phyloP scores from a whole-genome alignment of 2,329 filamentous ascomycete species.

The Pseudogymnoascus sp. region DNA sequence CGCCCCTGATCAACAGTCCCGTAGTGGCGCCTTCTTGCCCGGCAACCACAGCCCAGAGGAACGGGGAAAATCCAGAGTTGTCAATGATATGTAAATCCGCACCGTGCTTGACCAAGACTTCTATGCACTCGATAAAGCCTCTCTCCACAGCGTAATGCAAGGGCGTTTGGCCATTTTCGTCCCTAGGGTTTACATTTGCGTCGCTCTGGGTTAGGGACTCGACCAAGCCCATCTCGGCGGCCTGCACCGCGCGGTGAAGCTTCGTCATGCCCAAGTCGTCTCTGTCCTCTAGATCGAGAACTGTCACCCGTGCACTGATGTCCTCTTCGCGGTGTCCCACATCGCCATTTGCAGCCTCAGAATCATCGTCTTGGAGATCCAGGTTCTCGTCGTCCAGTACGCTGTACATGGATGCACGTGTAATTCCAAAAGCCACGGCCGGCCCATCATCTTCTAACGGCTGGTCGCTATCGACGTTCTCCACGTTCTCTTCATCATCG shows the following conservation, averaged over 20 bases:
- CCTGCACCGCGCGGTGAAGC: constrained; percentile 21
- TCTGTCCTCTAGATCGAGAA: constrained; percentile 20
- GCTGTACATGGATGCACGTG: constrained; percentile 29
- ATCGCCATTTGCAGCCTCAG: constrained; percentile 14
- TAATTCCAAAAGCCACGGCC: constrained; percentile 6
- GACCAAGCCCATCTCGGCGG: constrained; percentile 18
- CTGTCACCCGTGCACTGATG: not conserved
- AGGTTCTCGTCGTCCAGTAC: constrained; percentile 26
- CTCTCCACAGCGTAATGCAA: constrained; percentile 25
- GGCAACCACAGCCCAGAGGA: constrained; percentile 23
- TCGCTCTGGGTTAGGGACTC: constrained; percentile 20
- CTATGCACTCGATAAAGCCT: constrained; percentile 18
- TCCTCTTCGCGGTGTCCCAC: constrained; percentile 14
- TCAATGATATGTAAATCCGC: constrained; percentile 18
- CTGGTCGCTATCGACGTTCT: constrained; percentile 24
- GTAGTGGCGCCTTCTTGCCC: constrained; percentile 17
- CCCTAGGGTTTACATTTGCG: constrained; percentile 16
- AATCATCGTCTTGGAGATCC: constrained; percentile 18
- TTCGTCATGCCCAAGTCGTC: constrained; percentile 20
- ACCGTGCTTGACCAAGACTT: constrained; percentile 19
- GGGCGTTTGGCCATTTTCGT: constrained; percentile 21
- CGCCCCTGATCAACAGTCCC: constrained; percentile 10
- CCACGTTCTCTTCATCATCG: constrained; percentile 16
- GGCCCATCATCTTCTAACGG: constrained; percentile 23
- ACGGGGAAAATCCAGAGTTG: constrained; percentile 23